phyloP scores from a whole-genome alignment of 2,329 filamentous ascomycete species.

The Diplodia mutila region DNA sequence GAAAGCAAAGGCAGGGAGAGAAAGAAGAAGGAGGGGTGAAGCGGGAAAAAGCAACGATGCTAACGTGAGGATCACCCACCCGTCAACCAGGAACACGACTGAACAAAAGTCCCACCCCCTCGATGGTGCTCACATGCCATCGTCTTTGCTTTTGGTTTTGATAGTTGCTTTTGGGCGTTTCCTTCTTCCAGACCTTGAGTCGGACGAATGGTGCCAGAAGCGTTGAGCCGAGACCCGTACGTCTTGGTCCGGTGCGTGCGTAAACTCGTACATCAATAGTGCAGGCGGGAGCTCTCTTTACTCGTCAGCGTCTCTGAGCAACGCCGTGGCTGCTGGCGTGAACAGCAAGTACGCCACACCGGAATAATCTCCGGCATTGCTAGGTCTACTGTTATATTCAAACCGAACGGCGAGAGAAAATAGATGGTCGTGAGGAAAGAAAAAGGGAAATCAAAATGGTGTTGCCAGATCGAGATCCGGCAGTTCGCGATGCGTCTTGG shows the following conservation, averaged over 20 bases:
- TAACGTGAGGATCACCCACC: background rate
- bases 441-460: background rate
- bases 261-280: background rate
- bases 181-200: background rate
- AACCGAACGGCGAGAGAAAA: background rate
- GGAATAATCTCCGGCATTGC: background rate
- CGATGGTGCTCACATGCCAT: background rate
- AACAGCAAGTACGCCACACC: background rate
- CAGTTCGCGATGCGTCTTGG: background rate
- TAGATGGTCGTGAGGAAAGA: background rate
- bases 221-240: constrained; percentile 8
- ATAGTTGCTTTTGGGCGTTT: background rate
- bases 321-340: too few relatives aligned
- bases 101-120: background rate
- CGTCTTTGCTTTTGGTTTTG: constrained; percentile 5
- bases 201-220: background rate
- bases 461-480: constrained; percentile 12
- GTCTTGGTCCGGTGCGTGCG: background rate
- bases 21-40: background rate
- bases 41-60: background rate
- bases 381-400: background rate
- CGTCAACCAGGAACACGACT: background rate
- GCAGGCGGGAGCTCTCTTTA: background rate
- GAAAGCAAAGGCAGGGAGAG: background rate
- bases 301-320: background rate